These are phyloP conservation scores for Euphrasia arctica DNA, from an alignment of 305 asterid genomes.

Conservation along the genomic window DNA sequence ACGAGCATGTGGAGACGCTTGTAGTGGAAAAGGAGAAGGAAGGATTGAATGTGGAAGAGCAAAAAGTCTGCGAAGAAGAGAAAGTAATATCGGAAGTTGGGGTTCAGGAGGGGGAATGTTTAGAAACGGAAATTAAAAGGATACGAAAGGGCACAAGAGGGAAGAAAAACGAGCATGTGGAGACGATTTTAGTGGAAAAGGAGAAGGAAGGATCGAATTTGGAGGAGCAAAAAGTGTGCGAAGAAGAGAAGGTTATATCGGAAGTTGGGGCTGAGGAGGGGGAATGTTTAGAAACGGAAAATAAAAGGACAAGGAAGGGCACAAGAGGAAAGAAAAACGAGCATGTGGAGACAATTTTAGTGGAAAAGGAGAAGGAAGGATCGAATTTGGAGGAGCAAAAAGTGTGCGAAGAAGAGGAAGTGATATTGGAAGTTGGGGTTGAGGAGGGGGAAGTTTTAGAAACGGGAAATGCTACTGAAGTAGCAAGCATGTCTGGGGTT, in stretches of 20 bases:
- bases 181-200: conserved; percentile 23
- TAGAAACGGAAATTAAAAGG: conserved; percentile 16
- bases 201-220: conserved; percentile 26
- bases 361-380: conserved; percentile 31
- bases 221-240: conserved; percentile 26
- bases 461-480: conserved; percentile 25
- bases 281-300: conserved; percentile 16
- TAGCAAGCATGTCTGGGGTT: conserved; percentile 35
- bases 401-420: conserved; percentile 22
- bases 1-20: conserved; percentile 10
- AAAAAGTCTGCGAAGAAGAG: conserved; percentile 23
- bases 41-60: conserved; percentile 27
- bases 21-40: conserved; percentile 27
- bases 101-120: conserved; percentile 9
- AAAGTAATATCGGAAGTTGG: conserved; percentile 16
- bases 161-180: conserved; percentile 22
- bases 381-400: conserved; percentile 24
- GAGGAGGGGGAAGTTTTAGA: conserved; percentile 10
- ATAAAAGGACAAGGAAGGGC: conserved; percentile 21
- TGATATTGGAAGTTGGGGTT: conserved; percentile 18
- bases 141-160: conserved; percentile 30
- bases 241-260: conserved; percentile 19
- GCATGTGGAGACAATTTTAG: conserved; percentile 12
- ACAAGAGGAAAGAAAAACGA: conserved; percentile 31
- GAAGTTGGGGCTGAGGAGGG: conserved; percentile 21